phyloP scores from a whole-genome alignment of 768 basidiomycete genomes.

The Leucogyrophana mollusca region DNA sequence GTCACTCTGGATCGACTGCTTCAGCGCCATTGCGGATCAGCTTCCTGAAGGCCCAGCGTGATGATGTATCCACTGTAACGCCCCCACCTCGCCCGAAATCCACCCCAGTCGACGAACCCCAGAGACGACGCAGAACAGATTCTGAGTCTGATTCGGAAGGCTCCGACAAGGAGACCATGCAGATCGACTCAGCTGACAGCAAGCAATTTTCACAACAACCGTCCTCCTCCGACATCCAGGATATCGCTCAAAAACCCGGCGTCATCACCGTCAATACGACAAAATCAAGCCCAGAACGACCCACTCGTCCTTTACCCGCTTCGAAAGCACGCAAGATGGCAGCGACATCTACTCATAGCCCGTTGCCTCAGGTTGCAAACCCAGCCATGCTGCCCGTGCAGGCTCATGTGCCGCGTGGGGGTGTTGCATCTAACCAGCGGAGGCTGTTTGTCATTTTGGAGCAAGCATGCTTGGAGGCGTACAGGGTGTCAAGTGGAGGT shows the following conservation, averaged over 20 bases:
- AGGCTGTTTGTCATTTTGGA: conserved; percentile 88
- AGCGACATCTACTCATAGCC: conserved; percentile 37
- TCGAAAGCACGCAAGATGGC: conserved; percentile 56
- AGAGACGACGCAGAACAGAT: conserved; percentile 45
- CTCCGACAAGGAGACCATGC: conserved; percentile 34
- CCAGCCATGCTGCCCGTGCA: conserved; percentile 82
- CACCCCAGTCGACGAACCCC: conserved; percentile 61
- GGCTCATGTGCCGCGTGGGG: conserved; percentile 66
- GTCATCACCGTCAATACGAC: conserved; percentile 14
- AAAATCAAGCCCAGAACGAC: conserved; percentile 42
- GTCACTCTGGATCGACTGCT: conserved; percentile 59
- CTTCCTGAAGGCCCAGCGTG: conserved; percentile 16
- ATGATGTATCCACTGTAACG: conserved; percentile 26
- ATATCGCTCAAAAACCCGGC: conserved; percentile 13
- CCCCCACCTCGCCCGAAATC: conserved; percentile 74
- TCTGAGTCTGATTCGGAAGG: conserved; percentile 34
- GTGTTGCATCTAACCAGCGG: conserved; percentile 53
- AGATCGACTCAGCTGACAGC: conserved; percentile 16
- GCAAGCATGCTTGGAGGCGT: conserved; percentile 95
- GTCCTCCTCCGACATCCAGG: conserved; percentile 8
- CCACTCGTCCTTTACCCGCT: conserved; percentile 61
- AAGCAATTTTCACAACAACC: background rate
- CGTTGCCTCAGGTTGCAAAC: conserved; percentile 54
- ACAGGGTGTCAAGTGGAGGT: conserved; percentile 68
- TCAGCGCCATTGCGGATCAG: conserved; percentile 26